Base-by-base conservation (phyloP, 345 rosid species). In the Moricandia arvensis region DNA sequence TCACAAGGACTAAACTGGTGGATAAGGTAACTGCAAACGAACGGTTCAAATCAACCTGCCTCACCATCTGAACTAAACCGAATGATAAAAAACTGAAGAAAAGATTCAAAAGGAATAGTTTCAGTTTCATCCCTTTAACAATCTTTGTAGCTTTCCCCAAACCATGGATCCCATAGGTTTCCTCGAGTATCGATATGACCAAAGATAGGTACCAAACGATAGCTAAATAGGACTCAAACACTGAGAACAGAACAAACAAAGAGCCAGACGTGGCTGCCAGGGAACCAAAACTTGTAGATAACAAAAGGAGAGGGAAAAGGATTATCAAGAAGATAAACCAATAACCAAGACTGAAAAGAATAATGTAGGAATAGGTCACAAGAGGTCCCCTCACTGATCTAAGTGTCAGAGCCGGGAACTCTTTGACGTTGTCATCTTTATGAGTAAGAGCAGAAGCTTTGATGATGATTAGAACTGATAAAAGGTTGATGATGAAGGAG, bases 61-160 rank as follows among this genome's bases (percentile, higher is more conserved):
- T 35, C 62, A 68, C 2, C 7, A 70, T 66, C 17, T 9, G 71
- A 3, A 15, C 4, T 54, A 82, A 59, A 15, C 68, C 68, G 3
- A 63, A 5, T 41, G 21, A 4, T 34, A 81, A 24, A 8, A 82
- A 7, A 6, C 26, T 21, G 4, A 82, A 45, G 64, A 81, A 37
- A 54, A 86, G 29, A 82, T 84, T 85, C 74, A 88, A n/a, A 12
- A 79, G 57, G 38, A 86, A 86, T 47, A 89, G 90, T 26, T 71
- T 81, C 12, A 72, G 65, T 26, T 72, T 63, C 85, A 73, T 78
- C 45, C 83, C 91, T 75, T 84, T 86, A 12, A 75, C 85, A 10
- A 91, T 73, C 81, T 61, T 55, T 55, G 81, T 82, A 10, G 93
- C 96, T 85, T 87, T 85, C 59, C 85, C 85, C 3, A 91, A 63